These are phyloP conservation scores for Ogataea minuta DNA, from an alignment of 805 yeast genomes.

Conservation along the genomic window DNA sequence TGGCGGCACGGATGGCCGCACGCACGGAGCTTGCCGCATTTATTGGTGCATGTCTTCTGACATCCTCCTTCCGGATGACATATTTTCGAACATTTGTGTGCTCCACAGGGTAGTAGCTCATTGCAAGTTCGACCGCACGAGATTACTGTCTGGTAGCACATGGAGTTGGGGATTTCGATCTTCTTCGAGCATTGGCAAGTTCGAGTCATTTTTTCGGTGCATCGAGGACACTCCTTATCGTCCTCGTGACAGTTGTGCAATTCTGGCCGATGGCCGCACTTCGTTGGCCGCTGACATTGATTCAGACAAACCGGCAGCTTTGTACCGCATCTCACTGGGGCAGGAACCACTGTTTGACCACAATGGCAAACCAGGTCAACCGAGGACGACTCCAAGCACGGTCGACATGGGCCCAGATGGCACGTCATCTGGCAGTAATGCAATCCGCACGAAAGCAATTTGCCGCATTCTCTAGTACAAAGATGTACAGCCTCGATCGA, in stretches of 20 bases:
- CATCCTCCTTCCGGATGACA: conserved; percentile 65
- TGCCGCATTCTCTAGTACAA: conserved; percentile 66
- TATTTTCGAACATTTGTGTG: conserved; percentile 49
- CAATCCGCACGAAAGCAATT: conserved; percentile 57
- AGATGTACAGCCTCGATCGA: conserved; percentile 70
- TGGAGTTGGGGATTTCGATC: conserved; percentile 51
- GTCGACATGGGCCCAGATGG: conserved; percentile 77
- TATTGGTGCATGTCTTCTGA: conserved; percentile 52
- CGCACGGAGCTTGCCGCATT: conserved; percentile 52
- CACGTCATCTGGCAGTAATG: conserved; percentile 72
- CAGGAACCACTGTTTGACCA: conserved; percentile 72
- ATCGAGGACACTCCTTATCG: conserved; percentile 65
- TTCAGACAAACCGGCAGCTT: conserved; percentile 59
- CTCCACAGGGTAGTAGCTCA: conserved; percentile 44
- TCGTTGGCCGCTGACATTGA: conserved; percentile 55
- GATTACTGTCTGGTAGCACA: conserved; percentile 65
- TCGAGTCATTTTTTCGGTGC: conserved; percentile 47
- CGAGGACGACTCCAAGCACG: conserved; percentile 76
- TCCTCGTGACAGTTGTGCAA: conserved; percentile 77
- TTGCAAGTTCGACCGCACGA: conserved; percentile 72
- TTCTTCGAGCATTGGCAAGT: conserved; percentile 33
- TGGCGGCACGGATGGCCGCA: conserved; percentile 71
- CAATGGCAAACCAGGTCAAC: conserved; percentile 80
- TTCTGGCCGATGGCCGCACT: conserved; percentile 72
- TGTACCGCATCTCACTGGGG: conserved; percentile 86